Evolutionary conservation across 805 yeast species (phyloP).

Genomic region (Myxozyma vanderwaltii): DNA sequence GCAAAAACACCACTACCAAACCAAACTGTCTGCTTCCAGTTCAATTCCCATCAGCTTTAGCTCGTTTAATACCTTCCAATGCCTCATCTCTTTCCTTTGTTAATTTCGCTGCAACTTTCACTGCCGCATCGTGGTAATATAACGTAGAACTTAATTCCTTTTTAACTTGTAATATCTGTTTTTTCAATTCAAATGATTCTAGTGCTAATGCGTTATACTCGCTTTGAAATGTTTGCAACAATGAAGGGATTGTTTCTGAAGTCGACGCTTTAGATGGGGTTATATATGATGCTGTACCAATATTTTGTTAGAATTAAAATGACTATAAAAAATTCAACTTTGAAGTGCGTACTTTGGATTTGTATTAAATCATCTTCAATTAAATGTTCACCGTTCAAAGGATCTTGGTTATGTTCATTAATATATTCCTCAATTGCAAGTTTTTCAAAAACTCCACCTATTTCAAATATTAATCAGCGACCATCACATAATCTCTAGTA

Average conservation of each 20-base stretch:
- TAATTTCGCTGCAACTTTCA: slow-evolving; percentile 76
- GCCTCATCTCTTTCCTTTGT: slow-evolving; percentile 75
- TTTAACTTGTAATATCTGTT: slow-evolving; percentile 64
- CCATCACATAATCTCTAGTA: background rate
- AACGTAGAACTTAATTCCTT: slow-evolving; percentile 75
- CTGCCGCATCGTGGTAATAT: slow-evolving; percentile 87
- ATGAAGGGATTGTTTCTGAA: slow-evolving; percentile 71
- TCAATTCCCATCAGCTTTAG: background rate
- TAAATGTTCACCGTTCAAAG: slow-evolving; percentile 67
- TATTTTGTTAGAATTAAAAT: too few species aligned
- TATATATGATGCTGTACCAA: slow-evolving; percentile 39
- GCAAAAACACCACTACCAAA: background rate
- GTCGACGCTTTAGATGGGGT: slow-evolving; percentile 50
- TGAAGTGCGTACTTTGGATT: slow-evolving; percentile 40
- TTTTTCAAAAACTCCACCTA: slow-evolving; percentile 71
- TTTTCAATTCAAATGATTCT: slow-evolving; percentile 76
- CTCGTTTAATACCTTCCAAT: slow-evolving; percentile 51
- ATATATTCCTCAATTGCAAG: slow-evolving; percentile 62
- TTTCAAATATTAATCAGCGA: slow-evolving; percentile 37
- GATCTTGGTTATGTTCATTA: slow-evolving; percentile 68
- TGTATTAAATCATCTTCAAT: slow-evolving; percentile 58
- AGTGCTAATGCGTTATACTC: slow-evolving; percentile 88
- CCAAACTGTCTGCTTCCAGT: background rate
- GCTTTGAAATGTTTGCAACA: slow-evolving; percentile 72
- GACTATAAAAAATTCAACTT: too few species aligned